Evolutionary conservation across 2,329 filamentous ascomycete genomes (phyloP), one percentile per base, ranked within the genome.

Genomic region (Lizonia empirigonia): DNA sequence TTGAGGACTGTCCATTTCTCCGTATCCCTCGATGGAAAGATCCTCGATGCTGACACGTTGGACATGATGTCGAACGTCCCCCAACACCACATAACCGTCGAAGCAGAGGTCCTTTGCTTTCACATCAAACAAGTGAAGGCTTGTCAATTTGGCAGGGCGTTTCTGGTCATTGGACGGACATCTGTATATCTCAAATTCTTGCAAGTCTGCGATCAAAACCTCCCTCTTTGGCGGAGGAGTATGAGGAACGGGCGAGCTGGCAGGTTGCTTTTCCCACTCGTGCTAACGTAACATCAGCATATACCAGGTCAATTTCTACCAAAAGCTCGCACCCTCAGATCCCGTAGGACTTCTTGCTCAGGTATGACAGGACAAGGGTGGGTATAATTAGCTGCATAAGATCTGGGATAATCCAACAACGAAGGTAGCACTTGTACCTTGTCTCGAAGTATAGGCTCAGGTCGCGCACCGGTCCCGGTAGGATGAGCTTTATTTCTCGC

Each of bases 21-120:
- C 83, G 64, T 91, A 91, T 22, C 85, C 85, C 2, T 85, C 87
- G 9, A 94, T 80, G 0, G 87, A 85, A 1, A 88, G 72, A 1
- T 80, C 74, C 0, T 72, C 63, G 37, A 93, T 88, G 0, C 77
- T 74, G 0, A 89, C 74, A 0, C 67, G 72, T 36, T 81, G 71
- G 0, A 93, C 77, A 48, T 82, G 89, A 32, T 75, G 74, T 7
- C 55, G 53, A 29, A 58, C 3, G 44, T 67, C 16, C 24, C 79
- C 80, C 3, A 76, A 49, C 7, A 76, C 79, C 0, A 91, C 29
- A 10, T 65, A 47, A 1, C 69, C 70, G 39, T 70, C 63, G 16
- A 74, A 61, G 2, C 51, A 58, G 0, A 74, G 29, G 1, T 54
- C 52, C 7, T 63, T 64, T 0, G 53, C 53, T 5, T 61, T 55